Conservation (phyloP, 2,329 filamentous ascomycete genomes). For the Fusarium pseudoanthophilum region DNA sequence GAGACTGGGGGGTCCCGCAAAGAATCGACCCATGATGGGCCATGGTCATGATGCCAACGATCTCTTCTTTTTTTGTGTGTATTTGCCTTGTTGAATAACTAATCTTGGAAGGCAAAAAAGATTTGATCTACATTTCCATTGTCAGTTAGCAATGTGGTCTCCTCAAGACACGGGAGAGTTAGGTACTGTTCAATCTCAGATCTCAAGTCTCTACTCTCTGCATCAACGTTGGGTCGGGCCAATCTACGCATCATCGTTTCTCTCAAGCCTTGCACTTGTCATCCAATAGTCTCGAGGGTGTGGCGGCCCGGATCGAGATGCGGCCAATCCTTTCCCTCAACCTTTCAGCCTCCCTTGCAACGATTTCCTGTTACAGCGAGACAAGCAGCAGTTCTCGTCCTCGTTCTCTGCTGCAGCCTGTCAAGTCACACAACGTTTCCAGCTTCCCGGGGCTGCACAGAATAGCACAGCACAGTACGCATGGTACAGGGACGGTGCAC, state of each 20-base stretch:
- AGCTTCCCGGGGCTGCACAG: neutral
- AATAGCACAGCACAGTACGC: neutral
- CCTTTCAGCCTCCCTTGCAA: slow-evolving; percentile 3
- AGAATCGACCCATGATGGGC: slow-evolving; percentile 29
- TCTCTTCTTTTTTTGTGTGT: neutral
- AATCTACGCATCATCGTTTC: slow-evolving; percentile 40
- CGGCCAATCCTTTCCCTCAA: slow-evolving; percentile 2
- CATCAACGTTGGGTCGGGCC: slow-evolving; percentile 4
- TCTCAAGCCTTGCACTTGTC: slow-evolving; percentile 17
- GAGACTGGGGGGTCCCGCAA: neutral
- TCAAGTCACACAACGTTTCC: slow-evolving; percentile 10
- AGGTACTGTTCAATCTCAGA: neutral
- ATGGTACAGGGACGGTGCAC: neutral
- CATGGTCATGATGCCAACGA: slow-evolving; percentile 4
- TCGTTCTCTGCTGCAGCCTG: neutral
- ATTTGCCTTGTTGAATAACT: neutral
- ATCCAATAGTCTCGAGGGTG: slow-evolving; percentile 26
- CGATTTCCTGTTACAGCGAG: neutral
- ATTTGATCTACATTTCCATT: no score
- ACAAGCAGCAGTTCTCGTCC: slow-evolving; percentile 1
- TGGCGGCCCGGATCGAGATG: slow-evolving; percentile 41
- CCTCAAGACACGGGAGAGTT: neutral
- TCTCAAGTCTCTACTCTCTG: neutral
- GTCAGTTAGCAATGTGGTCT: no score
- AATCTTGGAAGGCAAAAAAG: neutral